Conservation (phyloP, 768 basidiomycete species). For the Phanerochaete carnosa region DNA sequence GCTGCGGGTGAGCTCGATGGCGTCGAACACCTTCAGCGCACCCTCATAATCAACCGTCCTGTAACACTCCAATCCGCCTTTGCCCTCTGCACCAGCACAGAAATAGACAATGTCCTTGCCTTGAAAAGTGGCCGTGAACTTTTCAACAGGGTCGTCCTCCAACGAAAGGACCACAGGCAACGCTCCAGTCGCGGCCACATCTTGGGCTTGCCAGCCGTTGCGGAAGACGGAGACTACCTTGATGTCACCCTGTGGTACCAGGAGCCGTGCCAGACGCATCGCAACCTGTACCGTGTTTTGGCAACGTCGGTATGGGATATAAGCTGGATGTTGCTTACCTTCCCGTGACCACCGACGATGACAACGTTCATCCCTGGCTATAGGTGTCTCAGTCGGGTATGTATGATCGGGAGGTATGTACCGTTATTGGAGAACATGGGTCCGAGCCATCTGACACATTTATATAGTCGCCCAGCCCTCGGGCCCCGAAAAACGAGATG, state of each 20-base stretch:
- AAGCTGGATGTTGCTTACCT: slow-evolving; percentile 27
- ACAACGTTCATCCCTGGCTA: slow-evolving; percentile 30
- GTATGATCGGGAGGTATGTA: not conserved
- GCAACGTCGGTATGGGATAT: not conserved
- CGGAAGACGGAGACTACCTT: slow-evolving; percentile 57
- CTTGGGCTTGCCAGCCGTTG: slow-evolving; percentile 39
- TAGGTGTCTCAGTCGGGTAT: not conserved
- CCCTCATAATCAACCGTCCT: slow-evolving; percentile 60
- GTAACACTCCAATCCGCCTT: slow-evolving; percentile 52
- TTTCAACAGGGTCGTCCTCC: slow-evolving; percentile 43
- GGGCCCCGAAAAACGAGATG: not conserved
- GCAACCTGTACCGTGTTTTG: slow-evolving; percentile 32
- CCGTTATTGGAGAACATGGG: not conserved
- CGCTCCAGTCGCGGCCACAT: slow-evolving; percentile 38
- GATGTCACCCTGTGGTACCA: slow-evolving; percentile 30
- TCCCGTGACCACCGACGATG: slow-evolving; percentile 56
- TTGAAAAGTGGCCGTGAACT: slow-evolving; percentile 46
- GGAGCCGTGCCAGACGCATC: slow-evolving; percentile 46
- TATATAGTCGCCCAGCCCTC: not conserved
- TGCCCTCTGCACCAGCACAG: slow-evolving; percentile 53
- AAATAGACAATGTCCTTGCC: slow-evolving; percentile 33
- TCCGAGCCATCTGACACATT: too few relatives aligned
- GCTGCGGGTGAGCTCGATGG: slow-evolving; percentile 48
- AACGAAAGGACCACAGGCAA: slow-evolving; percentile 53
- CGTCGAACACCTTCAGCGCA: slow-evolving; percentile 68